These are phyloP conservation scores for Penicillium cataractarum DNA, from an alignment of 495 filamentous ascomycete genomes.

Conservation along the genomic window DNA sequence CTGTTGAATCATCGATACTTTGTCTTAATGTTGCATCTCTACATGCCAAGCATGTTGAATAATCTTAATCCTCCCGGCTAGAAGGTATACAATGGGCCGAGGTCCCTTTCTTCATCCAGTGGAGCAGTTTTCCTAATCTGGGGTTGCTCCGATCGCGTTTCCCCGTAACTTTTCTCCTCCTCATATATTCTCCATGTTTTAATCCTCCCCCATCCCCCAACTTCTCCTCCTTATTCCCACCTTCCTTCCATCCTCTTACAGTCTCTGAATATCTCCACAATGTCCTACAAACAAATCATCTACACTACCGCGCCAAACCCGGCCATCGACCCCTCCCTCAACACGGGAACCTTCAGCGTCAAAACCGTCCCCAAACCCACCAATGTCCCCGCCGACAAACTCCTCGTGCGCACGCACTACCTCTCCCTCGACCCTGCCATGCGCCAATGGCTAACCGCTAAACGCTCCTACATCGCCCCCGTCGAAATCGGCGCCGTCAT, in stretches of 20 bases:
- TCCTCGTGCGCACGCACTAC: conserved; percentile 69
- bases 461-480: conserved; percentile 68
- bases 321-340: conserved; percentile 46
- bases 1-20: neutral
- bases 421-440: conserved; percentile 83
- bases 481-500: conserved; percentile 69
- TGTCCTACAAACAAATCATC: conserved; percentile 49
- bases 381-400: conserved; percentile 57
- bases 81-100: conserved; percentile 16
- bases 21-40: neutral
- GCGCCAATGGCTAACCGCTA: conserved; percentile 72
- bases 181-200: neutral
- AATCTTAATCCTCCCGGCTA: neutral
- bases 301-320: conserved; percentile 44
- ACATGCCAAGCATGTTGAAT: conserved; percentile 1
- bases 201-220: neutral
- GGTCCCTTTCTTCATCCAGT: conserved; percentile 18
- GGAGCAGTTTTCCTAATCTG: conserved; percentile 38
- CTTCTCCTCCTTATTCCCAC: neutral
- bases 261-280: conserved; percentile 7
- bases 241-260: neutral
- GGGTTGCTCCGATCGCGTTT: conserved; percentile 28
- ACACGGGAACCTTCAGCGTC: conserved; percentile 57
- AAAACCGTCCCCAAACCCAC: conserved; percentile 48
- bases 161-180: neutral